Base-by-base conservation (phyloP, 345 rosid genomes). In the Excoecaria cochinchinensis region DNA sequence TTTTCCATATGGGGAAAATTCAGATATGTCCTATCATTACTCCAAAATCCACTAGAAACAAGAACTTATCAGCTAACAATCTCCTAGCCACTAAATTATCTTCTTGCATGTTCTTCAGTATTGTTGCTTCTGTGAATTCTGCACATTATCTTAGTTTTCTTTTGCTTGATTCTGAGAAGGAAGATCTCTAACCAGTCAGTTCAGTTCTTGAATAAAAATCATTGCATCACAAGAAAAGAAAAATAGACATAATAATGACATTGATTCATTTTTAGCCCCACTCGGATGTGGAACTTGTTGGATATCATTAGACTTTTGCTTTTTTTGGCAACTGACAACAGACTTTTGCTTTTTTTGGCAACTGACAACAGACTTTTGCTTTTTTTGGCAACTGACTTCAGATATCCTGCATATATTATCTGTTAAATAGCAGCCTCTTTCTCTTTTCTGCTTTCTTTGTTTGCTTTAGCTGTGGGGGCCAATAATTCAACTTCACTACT, bases 391-490 rank as follows among this genome's bases (percentile, higher is more conserved):
- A 52, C 11, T 13, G 24, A 51, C 56, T 31, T 51, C 24, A 14
- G 58, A 40, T 65, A 40, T 24, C 31, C 25, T 46, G 12, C 38
- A 46, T 10, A 13, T 46, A 31, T 31, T 11, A 44, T 9, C 70
- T 67, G 25, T 6, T 13, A 53, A 65, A 8, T 21, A 17, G 69
- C 69, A 65, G 19, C 38, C 70, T 69, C 51, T 38, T 68, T 15
- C 40, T 13, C 58, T 31, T 69, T 69, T 69, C 44, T 69, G 52
- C 70, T 52, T 31, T 69, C 22, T 16, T 51, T 25, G 56, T 50
- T 68, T 25, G 60, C 72, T 69, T 69, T 69, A 51, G 31, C 7
- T n/a, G 55, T 44, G 55, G 48, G 70, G 55, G 38, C 19, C 70
- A 67, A 25, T 21, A 12, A 42, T 24, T 22, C 36, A 48, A 11